Conservation (phyloP, 208 protist genomes). For the Trypanosoma platydactyli region DNA sequence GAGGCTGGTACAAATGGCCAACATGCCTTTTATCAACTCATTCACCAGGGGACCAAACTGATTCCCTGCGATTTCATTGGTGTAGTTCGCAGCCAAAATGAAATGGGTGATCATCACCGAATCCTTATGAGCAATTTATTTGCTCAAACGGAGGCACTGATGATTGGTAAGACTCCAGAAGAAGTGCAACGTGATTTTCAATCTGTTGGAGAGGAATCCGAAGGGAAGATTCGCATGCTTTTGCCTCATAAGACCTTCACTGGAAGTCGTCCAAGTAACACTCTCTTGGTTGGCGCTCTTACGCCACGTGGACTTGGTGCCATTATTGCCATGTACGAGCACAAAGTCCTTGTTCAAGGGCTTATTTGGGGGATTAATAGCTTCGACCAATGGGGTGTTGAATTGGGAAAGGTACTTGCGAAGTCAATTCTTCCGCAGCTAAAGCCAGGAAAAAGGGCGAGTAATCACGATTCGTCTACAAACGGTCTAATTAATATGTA, state of each 20-base stretch:
- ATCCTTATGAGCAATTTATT: constrained; percentile 97
- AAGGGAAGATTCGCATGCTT: constrained; percentile 54
- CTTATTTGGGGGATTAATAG: constrained; percentile 98
- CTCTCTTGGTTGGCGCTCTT: constrained; percentile 94
- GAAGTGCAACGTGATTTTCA: constrained; percentile 83
- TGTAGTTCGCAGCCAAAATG: constrained; percentile 90
- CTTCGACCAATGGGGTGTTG: constrained; percentile 98
- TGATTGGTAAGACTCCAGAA: constrained; percentile 92
- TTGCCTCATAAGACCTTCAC: constrained; percentile 89
- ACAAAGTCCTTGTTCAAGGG: constrained; percentile 97
- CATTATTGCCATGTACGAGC: constrained; percentile 98
- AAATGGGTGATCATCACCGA: constrained; percentile 93
- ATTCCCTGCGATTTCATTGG: constrained; percentile 97
- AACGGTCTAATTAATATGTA: constrained; percentile 96
- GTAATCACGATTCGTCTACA: constrained; percentile 92
- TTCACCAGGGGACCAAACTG: constrained; percentile 96
- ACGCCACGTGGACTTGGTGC: constrained; percentile 92
- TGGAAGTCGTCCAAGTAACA: constrained; percentile 96
- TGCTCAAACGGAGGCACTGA: constrained; percentile 97
- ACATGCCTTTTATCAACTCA: constrained; percentile 97
- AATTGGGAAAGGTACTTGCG: constrained; percentile 97
- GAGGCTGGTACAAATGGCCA: constrained; percentile 94
- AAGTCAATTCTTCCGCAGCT: constrained; percentile 96
- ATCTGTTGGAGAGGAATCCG: constrained; percentile 45
- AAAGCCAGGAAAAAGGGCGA: constrained; percentile 40